Evolutionary conservation across 2,329 filamentous ascomycete genomes (phyloP).

Genomic region (Eutypella sp.): DNA sequence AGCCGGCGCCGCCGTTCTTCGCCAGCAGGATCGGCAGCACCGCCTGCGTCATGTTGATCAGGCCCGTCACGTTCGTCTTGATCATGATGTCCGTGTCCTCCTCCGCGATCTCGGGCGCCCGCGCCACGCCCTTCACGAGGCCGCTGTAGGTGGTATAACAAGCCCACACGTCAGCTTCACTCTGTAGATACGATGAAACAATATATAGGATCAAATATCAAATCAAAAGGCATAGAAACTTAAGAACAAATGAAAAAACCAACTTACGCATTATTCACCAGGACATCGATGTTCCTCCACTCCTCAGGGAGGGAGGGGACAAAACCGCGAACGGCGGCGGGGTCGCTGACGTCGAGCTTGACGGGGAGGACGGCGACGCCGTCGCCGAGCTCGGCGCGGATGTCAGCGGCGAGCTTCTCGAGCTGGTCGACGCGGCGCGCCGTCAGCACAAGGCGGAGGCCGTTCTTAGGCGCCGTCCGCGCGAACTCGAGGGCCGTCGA

Average conservation of each 20-base stretch:
- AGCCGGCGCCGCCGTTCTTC: conserved; percentile 68
- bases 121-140: conserved; percentile 81
- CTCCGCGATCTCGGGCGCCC: conserved; percentile 75
- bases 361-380: conserved; percentile 80
- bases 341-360: conserved; percentile 80
- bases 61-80: conserved; percentile 84
- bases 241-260: neutral
- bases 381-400: conserved; percentile 68
- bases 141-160: conserved; percentile 52
- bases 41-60: conserved; percentile 96
- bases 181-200: no score
- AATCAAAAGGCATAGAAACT: no score
- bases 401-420: conserved; percentile 70
- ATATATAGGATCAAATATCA: no score
- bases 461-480: conserved; percentile 69
- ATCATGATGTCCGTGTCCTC: conserved; percentile 87
- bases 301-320: conserved; percentile 70
- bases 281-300: conserved; percentile 77
- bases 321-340: conserved; percentile 68
- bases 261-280: conserved; percentile 95
- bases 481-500: conserved; percentile 89
- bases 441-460: conserved; percentile 80
- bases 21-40: conserved; percentile 77
- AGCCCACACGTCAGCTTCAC: no score
- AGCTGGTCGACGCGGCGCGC: conserved; percentile 80